phyloP scores from a whole-genome alignment of 176 grass and related monocot species.

The Ensete glaucum region DNA sequence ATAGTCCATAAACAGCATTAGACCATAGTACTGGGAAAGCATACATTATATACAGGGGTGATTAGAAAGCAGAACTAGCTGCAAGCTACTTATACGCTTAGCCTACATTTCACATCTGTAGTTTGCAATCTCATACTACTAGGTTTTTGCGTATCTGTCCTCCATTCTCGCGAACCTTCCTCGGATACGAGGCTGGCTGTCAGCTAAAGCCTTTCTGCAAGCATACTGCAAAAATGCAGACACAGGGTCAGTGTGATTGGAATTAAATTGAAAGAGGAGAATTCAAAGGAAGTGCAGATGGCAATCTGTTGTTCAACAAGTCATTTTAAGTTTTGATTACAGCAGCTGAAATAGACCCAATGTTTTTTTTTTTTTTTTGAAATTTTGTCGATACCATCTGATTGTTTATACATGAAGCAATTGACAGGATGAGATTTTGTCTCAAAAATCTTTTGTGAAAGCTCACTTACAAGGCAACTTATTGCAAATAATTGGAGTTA shows the following conservation, averaged over 20 bases:
- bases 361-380: too few relatives aligned
- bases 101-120: not conserved
- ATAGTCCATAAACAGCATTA: not conserved
- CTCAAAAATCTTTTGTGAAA: too few relatives aligned
- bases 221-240: conserved; percentile 2
- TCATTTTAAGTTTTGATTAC: too few relatives aligned
- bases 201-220: conserved; percentile 21
- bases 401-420: too few relatives aligned
- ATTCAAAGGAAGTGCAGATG: too few relatives aligned
- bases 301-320: too few relatives aligned
- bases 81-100: not conserved
- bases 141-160: not conserved
- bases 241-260: not conserved
- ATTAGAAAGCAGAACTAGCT: not conserved
- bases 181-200: conserved; percentile 7
- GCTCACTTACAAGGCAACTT: too few relatives aligned
- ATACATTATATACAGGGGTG: not conserved
- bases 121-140: not conserved
- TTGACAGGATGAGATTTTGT: too few relatives aligned
- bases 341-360: too few relatives aligned
- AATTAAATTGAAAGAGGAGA: not conserved
- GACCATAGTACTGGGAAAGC: not conserved
- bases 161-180: conserved; percentile 12
- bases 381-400: too few relatives aligned
- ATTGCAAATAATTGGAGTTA: too few relatives aligned